These are phyloP conservation scores for Gaeumannomyces tritici DNA, from an alignment of 2,329 filamentous ascomycete species.

Conservation along the genomic window DNA sequence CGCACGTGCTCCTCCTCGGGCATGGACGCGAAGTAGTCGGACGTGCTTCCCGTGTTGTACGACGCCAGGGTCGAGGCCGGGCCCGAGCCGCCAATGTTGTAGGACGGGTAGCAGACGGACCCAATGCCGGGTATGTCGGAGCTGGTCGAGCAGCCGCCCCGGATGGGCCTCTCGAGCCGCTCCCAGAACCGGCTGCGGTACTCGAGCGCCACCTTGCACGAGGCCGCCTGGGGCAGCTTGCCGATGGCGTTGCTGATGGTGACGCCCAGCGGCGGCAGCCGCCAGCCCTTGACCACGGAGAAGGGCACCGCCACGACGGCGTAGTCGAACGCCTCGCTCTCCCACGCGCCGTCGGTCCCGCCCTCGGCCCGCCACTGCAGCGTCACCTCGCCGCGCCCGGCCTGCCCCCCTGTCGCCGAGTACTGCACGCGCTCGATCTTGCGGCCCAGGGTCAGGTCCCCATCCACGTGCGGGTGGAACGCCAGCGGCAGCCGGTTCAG, in stretches of 20 bases:
- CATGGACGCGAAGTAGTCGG: conserved; percentile 31
- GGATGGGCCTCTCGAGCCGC: conserved; percentile 40
- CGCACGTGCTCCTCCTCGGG: conserved; percentile 52
- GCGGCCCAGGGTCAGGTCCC: conserved; percentile 12
- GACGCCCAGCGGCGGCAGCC: conserved; percentile 29
- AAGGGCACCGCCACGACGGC: conserved; percentile 55
- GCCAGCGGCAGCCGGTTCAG: conserved; percentile 23
- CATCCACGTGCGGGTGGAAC: conserved; percentile 21
- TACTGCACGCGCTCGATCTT: conserved; percentile 15
- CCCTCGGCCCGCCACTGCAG: conserved; percentile 43
- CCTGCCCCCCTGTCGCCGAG: background rate
- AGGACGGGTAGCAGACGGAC: conserved; percentile 56
- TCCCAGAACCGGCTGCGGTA: conserved; percentile 57
- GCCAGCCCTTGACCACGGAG: conserved; percentile 52
- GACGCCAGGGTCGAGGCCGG: conserved; percentile 53
- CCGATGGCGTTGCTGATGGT: conserved; percentile 37
- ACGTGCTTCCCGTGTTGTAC: conserved; percentile 38
- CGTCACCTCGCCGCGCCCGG: conserved; percentile 35
- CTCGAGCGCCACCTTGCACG: conserved; percentile 55
- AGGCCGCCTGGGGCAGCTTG: conserved; percentile 29
- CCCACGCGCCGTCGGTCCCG: conserved; percentile 24
- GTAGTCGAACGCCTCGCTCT: conserved; percentile 45
- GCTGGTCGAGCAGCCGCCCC: conserved; percentile 49
- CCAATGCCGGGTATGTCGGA: conserved; percentile 52
- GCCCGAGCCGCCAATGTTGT: conserved; percentile 53